A percentile compares a stretch with the other conserved stretches of the same genome.
These are phyloP conservation scores for Trichosporon faecale DNA, from an alignment of 1,284 basidiomycete species.

Conservation along the genomic window DNA sequence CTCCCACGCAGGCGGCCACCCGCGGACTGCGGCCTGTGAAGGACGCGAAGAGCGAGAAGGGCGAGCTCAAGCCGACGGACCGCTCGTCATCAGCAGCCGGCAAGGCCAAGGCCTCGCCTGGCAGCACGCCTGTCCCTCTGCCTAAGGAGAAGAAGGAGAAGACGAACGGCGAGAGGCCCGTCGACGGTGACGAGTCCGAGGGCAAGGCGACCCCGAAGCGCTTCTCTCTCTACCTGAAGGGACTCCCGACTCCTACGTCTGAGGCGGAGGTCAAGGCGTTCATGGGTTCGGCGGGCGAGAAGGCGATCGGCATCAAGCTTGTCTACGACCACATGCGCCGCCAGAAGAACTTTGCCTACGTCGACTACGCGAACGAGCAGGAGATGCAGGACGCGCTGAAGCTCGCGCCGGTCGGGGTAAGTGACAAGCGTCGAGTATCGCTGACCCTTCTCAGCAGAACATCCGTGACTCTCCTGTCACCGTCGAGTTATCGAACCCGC, in stretches of 20 bases:
- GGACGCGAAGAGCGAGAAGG: constrained; percentile 20
- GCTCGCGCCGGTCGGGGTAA: constrained; percentile 63
- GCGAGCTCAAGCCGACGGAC: constrained; percentile 1
- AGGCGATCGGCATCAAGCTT: constrained; percentile 58
- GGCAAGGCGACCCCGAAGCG: constrained; percentile 66
- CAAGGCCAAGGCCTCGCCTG: constrained; percentile 16
- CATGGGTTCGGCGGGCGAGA: constrained; percentile 55
- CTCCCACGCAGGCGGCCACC: neutral
- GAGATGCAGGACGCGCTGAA: constrained; percentile 72
- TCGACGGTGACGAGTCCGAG: constrained; percentile 52
- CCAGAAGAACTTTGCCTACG: constrained; percentile 60
- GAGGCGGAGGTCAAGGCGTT: constrained; percentile 72
- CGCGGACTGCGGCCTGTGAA: neutral
- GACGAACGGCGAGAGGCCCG: constrained; percentile 24
- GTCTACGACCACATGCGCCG: constrained; percentile 52
- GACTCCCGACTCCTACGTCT: constrained; percentile 58
- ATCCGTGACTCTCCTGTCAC: constrained; percentile 51
- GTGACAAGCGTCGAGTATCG: constrained; percentile 24
- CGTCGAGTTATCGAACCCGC: constrained; percentile 50
- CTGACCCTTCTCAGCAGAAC: constrained; percentile 25
- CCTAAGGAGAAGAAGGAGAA: constrained; percentile 48
- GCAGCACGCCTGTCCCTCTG: constrained; percentile 4
- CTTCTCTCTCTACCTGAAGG: constrained; percentile 78
- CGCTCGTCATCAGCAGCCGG: constrained; percentile 12
- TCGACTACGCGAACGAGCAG: constrained; percentile 81